Evolutionary conservation across 169 alveolate genomes (phyloP).

Genomic region (Amoebophrya sp.): DNA sequence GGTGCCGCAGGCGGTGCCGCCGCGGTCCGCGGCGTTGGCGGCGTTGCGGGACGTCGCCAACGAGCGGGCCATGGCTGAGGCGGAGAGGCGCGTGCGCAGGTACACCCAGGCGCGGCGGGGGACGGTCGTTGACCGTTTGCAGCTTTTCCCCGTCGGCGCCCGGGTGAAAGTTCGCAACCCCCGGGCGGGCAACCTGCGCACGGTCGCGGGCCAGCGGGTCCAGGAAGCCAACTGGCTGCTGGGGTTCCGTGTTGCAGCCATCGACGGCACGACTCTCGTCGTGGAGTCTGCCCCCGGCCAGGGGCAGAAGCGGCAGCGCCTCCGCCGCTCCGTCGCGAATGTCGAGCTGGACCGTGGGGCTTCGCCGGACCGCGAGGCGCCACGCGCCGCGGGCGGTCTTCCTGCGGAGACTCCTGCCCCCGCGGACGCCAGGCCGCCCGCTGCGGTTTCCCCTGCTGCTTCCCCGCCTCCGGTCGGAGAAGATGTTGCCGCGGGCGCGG

Average conservation of each 20-base stretch:
- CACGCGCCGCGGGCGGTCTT: not conserved
- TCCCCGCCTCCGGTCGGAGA: too few species aligned
- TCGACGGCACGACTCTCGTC: not conserved
- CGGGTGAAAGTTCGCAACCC: not conserved
- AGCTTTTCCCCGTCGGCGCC: not conserved
- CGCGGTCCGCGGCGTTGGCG: too few species aligned
- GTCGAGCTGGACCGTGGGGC: not conserved
- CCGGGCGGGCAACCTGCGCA: not conserved
- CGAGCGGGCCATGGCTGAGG: not conserved
- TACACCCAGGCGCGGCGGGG: too few species aligned
- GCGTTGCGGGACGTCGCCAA: not conserved
- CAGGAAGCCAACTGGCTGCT: not conserved
- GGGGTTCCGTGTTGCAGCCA: not conserved
- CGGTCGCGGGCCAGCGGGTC: not conserved
- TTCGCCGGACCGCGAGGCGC: not conserved
- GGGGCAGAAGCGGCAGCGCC: not conserved
- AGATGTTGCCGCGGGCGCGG: too few species aligned
- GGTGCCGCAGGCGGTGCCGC: too few species aligned
- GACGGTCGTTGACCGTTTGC: too few species aligned
- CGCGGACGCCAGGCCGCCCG: too few species aligned
- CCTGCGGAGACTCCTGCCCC: too few species aligned
- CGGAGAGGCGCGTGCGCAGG: not conserved
- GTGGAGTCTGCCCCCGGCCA: too few species aligned
- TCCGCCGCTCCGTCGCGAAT: not conserved
- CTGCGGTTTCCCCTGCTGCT: too few species aligned